A percentile compares a stretch with the other conserved stretches of the same genome.
phyloP scores from a whole-genome alignment of 208 protist species.

The Acanthamoeba royreba region DNA sequence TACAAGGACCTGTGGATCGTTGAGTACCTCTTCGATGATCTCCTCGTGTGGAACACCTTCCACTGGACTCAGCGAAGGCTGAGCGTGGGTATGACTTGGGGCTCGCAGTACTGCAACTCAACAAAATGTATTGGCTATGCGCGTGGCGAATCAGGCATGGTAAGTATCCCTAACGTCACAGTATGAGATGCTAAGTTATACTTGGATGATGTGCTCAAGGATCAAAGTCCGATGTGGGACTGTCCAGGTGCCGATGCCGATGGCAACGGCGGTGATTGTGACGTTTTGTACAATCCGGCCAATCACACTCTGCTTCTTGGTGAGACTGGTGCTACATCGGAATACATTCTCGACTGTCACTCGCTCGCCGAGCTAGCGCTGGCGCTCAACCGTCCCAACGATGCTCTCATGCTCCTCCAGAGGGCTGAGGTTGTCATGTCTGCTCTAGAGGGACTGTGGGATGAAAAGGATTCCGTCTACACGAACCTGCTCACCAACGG shows the following conservation, averaged over 20 bases:
- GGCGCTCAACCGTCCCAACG: background rate
- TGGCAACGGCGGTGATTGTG: background rate
- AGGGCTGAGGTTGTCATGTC: background rate
- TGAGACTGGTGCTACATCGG: background rate
- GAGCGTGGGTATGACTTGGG: background rate
- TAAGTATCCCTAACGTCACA: no score
- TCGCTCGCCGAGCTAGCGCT: background rate
- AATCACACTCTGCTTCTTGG: background rate
- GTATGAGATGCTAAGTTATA: no score
- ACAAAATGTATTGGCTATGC: background rate
- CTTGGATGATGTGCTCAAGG: background rate
- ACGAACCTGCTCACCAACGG: background rate
- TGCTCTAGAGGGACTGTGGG: background rate
- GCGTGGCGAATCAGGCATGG: background rate
- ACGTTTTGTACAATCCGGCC: background rate
- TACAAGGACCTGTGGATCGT: background rate
- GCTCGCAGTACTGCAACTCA: background rate
- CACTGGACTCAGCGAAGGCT: background rate
- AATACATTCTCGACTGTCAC: background rate
- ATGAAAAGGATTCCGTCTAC: background rate
- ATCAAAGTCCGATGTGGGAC: background rate
- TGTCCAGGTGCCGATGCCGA: background rate
- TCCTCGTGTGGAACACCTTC: background rate
- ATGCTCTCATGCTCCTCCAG: background rate
- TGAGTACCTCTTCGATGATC: background rate